Evolutionary conservation across 371 early-diverging fungal species (phyloP).

Genomic region (Mucor piriformis): DNA sequence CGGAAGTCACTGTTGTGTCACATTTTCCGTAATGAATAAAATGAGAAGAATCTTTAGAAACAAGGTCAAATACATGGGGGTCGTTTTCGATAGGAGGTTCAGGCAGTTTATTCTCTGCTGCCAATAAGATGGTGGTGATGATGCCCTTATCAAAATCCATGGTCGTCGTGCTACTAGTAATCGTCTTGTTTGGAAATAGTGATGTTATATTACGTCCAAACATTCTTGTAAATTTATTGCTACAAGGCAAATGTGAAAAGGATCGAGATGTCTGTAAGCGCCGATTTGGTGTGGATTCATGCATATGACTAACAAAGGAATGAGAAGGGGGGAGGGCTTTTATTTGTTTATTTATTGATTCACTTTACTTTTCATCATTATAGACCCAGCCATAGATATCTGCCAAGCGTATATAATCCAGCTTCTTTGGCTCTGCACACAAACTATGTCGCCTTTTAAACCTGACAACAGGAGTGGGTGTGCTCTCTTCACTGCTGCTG

Average conservation of each 20-base stretch:
- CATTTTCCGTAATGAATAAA: constrained; percentile 47
- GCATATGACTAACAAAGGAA: background rate
- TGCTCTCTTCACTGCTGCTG: constrained; percentile 8
- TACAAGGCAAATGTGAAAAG: constrained; percentile 25
- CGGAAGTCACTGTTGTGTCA: constrained; percentile 47
- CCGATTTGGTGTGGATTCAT: constrained; percentile 5
- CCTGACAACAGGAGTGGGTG: constrained; percentile 24
- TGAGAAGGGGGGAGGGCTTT: background rate
- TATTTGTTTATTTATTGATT: background rate
- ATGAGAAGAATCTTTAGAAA: constrained; percentile 23
- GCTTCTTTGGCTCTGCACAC: constrained; percentile 41
- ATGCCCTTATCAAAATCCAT: too few species aligned
- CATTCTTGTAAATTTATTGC: constrained; percentile 30
- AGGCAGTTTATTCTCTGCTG: background rate
- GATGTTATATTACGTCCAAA: constrained; percentile 24
- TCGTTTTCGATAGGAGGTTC: constrained; percentile 49
- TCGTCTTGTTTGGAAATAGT: constrained; percentile 11
- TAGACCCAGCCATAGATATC: constrained; percentile 62
- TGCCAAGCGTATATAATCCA: constrained; percentile 53
- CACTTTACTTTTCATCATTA: background rate
- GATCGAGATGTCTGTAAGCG: constrained; percentile 21
- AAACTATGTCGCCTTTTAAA: constrained; percentile 55
- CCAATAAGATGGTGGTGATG: too few species aligned
- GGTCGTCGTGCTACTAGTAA: too few species aligned
- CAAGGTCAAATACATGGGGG: constrained; percentile 47